phyloP scores from a whole-genome alignment of 2,329 filamentous ascomycete species.

The Helotiales sp. region DNA sequence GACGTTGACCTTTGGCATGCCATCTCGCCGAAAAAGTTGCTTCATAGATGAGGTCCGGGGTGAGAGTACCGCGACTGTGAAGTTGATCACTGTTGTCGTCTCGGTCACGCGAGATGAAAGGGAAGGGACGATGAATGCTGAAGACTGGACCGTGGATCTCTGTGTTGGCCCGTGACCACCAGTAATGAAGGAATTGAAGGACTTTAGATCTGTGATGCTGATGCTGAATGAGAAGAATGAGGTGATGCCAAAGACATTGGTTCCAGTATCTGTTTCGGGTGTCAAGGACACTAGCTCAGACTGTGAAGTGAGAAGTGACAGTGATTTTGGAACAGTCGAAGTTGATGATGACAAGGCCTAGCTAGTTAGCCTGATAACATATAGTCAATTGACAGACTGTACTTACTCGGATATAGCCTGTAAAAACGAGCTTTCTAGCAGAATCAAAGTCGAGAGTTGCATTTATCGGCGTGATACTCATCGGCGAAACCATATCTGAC shows the following conservation, averaged over 20 bases:
- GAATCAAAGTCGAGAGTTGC: conserved; percentile 23
- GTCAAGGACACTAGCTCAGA: not conserved
- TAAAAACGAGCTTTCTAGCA: conserved; percentile 19
- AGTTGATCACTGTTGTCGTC: conserved; percentile 8
- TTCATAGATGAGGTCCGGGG: not conserved
- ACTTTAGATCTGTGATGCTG: conserved; percentile 4
- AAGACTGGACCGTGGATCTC: conserved; percentile 14
- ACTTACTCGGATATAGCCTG: conserved; percentile 24
- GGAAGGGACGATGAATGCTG: conserved; percentile 20
- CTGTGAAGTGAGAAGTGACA: conserved; percentile 2
- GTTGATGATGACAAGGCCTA: conserved; percentile 11
- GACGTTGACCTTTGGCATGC: conserved; percentile 9
- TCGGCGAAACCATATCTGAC: conserved; percentile 52
- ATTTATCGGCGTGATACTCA: conserved; percentile 57
- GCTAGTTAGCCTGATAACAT: not conserved
- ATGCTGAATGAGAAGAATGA: conserved; percentile 24
- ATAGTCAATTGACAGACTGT: not conserved
- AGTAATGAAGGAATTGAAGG: conserved; percentile 18
- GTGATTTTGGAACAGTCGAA: not conserved
- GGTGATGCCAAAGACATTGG: conserved; percentile 18
- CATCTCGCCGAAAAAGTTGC: not conserved
- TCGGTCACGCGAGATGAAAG: conserved; percentile 5
- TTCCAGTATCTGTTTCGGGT: conserved; percentile 15
- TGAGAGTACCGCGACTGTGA: conserved; percentile 12
- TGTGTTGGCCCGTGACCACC: not conserved